Evolutionary conservation across 306 rosid genomes (phyloP).

Genomic region (Arachis stenosperma): DNA sequence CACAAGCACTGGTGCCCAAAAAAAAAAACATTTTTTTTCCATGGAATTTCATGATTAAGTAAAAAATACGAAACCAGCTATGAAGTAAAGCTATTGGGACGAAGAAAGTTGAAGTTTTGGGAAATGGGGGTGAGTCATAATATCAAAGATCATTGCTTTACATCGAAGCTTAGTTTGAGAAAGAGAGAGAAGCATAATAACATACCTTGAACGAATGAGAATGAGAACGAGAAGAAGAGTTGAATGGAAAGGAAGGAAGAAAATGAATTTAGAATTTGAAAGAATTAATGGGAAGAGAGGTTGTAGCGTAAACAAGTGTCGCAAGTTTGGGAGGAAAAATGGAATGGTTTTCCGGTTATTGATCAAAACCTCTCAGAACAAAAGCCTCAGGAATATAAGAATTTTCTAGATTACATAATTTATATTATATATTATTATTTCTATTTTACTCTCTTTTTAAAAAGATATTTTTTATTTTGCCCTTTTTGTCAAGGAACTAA

Average conservation of each 20-base stretch:
- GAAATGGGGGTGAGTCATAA: slow-evolving; percentile 16
- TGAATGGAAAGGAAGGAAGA: background rate
- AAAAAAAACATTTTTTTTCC: background rate
- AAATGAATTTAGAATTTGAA: background rate
- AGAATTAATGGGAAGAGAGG: background rate
- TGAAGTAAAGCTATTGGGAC: background rate
- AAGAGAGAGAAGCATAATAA: background rate
- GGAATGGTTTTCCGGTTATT: background rate
- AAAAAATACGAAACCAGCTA: background rate
- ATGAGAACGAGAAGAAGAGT: slow-evolving; percentile 16
- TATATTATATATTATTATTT: background rate
- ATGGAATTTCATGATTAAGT: background rate
- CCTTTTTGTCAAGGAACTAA: too few species aligned
- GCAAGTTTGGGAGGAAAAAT: background rate
- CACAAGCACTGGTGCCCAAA: background rate
- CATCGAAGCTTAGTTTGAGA: slow-evolving; percentile 2
- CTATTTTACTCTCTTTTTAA: background rate
- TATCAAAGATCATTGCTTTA: background rate
- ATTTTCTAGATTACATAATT: background rate
- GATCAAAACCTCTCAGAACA: background rate
- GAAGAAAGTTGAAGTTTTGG: slow-evolving; percentile 20
- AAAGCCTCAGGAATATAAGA: background rate
- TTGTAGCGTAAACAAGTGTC: background rate
- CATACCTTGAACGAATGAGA: slow-evolving; percentile 10
- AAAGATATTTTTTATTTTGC: background rate